Percentiles rank a stretch among this genome's conserved stretches.
Evolutionary conservation across 129 eudicot genomes (phyloP).

Genomic region (Pittosporum tobira): DNA sequence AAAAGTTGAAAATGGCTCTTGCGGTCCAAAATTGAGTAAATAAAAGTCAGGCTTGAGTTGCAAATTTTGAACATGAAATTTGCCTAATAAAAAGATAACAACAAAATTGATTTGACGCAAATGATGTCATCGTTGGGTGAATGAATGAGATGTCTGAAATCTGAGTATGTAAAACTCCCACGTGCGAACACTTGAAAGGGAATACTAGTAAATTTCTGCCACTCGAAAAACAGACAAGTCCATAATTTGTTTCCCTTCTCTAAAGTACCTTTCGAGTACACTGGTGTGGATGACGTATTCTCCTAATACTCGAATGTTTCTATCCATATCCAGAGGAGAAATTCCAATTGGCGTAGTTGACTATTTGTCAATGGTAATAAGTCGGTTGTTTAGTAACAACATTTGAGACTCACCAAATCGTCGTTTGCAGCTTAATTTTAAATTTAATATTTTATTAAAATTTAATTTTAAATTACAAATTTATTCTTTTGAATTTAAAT

Average conservation of each 20-base stretch:
- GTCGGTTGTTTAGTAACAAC: too few species aligned
- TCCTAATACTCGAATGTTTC: not conserved
- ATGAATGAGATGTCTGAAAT: not conserved
- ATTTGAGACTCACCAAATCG: too few species aligned
- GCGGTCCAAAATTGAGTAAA: too few species aligned
- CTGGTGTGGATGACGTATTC: not conserved
- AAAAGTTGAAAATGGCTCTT: too few species aligned
- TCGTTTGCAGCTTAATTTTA: too few species aligned
- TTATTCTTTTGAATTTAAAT: too few species aligned
- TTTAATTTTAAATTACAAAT: too few species aligned
- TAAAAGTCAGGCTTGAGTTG: too few species aligned
- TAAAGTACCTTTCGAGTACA: not conserved
- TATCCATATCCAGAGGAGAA: not conserved
- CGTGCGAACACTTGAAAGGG: constrained; percentile 3
- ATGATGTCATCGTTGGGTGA: not conserved
- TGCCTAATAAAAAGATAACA: not conserved
- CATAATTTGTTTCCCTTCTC: constrained; percentile 32
- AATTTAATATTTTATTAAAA: too few species aligned
- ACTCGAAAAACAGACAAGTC: constrained; percentile 39
- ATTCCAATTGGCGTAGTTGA: too few species aligned
- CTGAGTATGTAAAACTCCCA: not conserved
- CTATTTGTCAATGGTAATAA: too few species aligned
- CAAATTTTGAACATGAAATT: not conserved
- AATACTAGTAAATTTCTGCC: not conserved
- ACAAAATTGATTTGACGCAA: not conserved